A percentile compares a stretch with the other conserved stretches of the same genome.
phyloP scores from a whole-genome alignment of 1,284 basidiomycete species.

The Hortiboletus rubellus region DNA sequence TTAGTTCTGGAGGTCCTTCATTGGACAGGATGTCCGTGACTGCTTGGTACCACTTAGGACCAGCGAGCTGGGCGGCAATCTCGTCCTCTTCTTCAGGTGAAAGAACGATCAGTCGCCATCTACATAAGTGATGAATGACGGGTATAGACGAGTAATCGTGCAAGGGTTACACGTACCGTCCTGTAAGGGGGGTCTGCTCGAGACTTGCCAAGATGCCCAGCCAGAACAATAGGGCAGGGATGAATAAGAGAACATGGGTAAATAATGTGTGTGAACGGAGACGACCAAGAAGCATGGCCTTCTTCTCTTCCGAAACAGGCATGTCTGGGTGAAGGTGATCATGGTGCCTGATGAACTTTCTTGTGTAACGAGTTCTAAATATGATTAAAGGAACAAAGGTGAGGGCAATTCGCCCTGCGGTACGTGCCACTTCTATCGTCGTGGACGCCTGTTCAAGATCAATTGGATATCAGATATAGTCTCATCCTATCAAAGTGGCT shows the following conservation, averaged over 20 bases:
- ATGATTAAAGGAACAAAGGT: slow-evolving; percentile 70
- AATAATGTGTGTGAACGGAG: slow-evolving; percentile 51
- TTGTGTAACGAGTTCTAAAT: slow-evolving; percentile 54
- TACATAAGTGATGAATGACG: slow-evolving; percentile 30
- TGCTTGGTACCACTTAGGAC: slow-evolving; percentile 81
- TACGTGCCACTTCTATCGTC: slow-evolving; percentile 63
- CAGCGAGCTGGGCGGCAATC: slow-evolving; percentile 74
- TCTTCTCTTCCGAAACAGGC: slow-evolving; percentile 52
- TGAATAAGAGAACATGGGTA: slow-evolving; percentile 60
- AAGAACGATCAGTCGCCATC: slow-evolving; percentile 83
- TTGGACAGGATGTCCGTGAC: slow-evolving; percentile 76
- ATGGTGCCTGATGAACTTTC: slow-evolving; percentile 50
- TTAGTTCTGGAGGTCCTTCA: slow-evolving; percentile 60
- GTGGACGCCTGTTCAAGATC: slow-evolving; percentile 46
- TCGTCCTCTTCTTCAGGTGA: slow-evolving; percentile 90
- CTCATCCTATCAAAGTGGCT: not conserved
- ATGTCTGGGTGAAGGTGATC: slow-evolving; percentile 50
- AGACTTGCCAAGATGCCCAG: slow-evolving; percentile 74
- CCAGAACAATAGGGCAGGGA: slow-evolving; percentile 72
- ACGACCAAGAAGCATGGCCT: slow-evolving; percentile 44
- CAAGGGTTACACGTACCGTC: slow-evolving; percentile 53
- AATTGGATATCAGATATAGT: not conserved
- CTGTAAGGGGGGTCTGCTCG: slow-evolving; percentile 83
- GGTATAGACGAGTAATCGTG: not conserved
- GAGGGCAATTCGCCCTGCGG: slow-evolving; percentile 64